Percentiles rank a stretch among this genome's conserved stretches.
Conservation (phyloP, 306 rosid species). For the Benincasa hispida region DNA sequence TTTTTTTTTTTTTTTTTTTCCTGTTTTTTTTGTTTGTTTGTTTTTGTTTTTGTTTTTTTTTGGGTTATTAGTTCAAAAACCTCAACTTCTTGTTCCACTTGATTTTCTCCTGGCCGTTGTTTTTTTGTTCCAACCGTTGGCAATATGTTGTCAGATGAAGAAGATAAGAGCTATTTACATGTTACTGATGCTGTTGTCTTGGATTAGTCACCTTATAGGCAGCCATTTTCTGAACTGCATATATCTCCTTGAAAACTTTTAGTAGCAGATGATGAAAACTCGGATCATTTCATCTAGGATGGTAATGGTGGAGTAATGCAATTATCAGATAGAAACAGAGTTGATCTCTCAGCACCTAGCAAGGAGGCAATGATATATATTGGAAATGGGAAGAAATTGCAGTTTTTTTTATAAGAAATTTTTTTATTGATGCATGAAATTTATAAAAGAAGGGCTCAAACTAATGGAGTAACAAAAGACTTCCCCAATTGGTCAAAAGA, state of each 20-base stretch:
- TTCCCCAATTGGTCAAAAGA: too few relatives aligned
- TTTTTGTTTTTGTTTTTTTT: too few relatives aligned
- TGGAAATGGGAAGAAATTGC: too few relatives aligned
- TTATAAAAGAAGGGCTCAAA: too few relatives aligned
- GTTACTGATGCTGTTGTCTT: constrained; percentile 50
- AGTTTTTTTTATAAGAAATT: too few relatives aligned
- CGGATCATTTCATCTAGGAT: constrained; percentile 70
- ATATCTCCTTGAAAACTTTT: constrained; percentile 71
- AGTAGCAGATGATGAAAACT: constrained; percentile 62
- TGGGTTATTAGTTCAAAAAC: constrained; percentile 79
- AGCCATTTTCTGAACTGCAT: constrained; percentile 51
- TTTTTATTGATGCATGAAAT: too few relatives aligned
- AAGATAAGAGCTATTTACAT: constrained; percentile 24
- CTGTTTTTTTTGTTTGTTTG: too few relatives aligned
- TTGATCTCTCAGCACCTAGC: constrained; percentile 22
- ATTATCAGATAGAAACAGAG: constrained; percentile 51
- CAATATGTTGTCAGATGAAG: constrained; percentile 48
- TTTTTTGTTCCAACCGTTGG: constrained; percentile 76
- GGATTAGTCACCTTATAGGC: constrained; percentile 51
- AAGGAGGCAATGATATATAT: too few relatives aligned
- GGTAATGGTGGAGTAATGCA: constrained; percentile 71
- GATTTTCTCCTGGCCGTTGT: constrained; percentile 89
- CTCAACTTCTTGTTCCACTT: constrained; percentile 83
- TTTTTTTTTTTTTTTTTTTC: too few relatives aligned
- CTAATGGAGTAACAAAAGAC: too few relatives aligned